Base-by-base conservation (phyloP, 495 filamentous ascomycete species). In the Podospora pseudoanserina region DNA sequence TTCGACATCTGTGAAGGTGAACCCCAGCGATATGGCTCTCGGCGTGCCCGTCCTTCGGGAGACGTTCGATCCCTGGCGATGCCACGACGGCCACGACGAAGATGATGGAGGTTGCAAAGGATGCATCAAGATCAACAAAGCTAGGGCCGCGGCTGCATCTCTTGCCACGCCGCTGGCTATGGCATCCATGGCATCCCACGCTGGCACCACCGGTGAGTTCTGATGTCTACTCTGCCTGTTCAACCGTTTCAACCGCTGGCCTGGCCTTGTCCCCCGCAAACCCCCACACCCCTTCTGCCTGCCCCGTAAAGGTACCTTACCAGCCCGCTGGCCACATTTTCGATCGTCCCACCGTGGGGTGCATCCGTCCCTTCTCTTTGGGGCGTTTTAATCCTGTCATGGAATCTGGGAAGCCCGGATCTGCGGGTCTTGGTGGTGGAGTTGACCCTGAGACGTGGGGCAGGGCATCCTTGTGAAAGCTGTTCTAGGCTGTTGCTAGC, bases 1-100 rank as follows among this genome's bases (percentile, higher is more conserved):
- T 15, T 62, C 64, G 44, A 62, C 15, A 63, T 65, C 27, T 63
- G 65, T 62, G 56, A 56, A 5, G 49, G n/a, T n/a, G 18, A 34
- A 20, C 30, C 30, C 53, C 23, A 63, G 60, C 55, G 69, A 75
- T 54, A 75, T 76, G 73, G 75, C 73, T 6, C 66, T 75, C 55
- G 75, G 67, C 16, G 70, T 75, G 32, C 68, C 73, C n/a, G 71
- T 69, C 15, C 62, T 77, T 13, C 71, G 75, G 18, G 66, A 68
- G 20, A 68, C 67, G 18, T 78, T 77, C 34, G 76, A 78, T 58
- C 75, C 76, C 2, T 78, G 76, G 76, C 53, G 65, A 15, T 63
- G 64, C 9, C 66, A 68, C 62, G 60, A 70, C 13, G 30, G 63
- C 7, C 65, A 65, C 19, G 44, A 70, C 18, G 66, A 72, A 2